Base-by-base conservation (phyloP, 495 filamentous ascomycete genomes). In the Neurospora tetraspora region DNA sequence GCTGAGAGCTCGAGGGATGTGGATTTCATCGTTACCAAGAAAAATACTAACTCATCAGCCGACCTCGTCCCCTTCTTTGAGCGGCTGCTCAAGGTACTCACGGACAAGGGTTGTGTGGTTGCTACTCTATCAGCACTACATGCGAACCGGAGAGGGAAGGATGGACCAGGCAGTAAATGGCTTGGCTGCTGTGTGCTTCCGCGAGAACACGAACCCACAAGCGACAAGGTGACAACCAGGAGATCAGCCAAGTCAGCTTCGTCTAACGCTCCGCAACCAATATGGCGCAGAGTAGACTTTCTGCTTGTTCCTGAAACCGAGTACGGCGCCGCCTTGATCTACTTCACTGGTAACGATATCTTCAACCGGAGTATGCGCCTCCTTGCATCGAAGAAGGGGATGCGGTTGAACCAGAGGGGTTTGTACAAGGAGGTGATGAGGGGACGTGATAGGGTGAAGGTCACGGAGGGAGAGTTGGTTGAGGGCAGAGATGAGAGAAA, bases 301-400 rank as follows among this genome's bases (percentile, higher is more conserved):
- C 84, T 99, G 1, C 86, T 97, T 18, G 96, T 97, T 14, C 94
- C 94, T 1, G 88, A 90, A 73, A 84, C 86, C 0, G 90, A 97
- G 81, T 84, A 94, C 47, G 96, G 96, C 4, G 96, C 96, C 1
- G 94, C 96, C 2, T 78, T 98, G 77, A 87, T 99, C 70, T 99
- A 99, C 77, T 99, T 98, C 76, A 98, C 96, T 0, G 96, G 96
- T 2, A 96, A 97, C 76, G 94, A 97, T 77, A 94, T 98, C 69
- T 99, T 99, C 83, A 99, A 99, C 77, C 86, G 95, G 38, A 96
- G 92, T 71, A 88, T 98, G 81, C 81, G 96, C 74, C 81, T 98
- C 12, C 83, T 98, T 68, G 93, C 94, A 34, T 90, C 89, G 39
- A 94, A 89, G 84, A 96, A 93, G 79, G 89, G 90, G 0, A 94